Evolutionary conservation across 768 basidiomycete genomes (phyloP), one percentile per base, ranked within the genome.

Genomic region (Termitomyces sp.): DNA sequence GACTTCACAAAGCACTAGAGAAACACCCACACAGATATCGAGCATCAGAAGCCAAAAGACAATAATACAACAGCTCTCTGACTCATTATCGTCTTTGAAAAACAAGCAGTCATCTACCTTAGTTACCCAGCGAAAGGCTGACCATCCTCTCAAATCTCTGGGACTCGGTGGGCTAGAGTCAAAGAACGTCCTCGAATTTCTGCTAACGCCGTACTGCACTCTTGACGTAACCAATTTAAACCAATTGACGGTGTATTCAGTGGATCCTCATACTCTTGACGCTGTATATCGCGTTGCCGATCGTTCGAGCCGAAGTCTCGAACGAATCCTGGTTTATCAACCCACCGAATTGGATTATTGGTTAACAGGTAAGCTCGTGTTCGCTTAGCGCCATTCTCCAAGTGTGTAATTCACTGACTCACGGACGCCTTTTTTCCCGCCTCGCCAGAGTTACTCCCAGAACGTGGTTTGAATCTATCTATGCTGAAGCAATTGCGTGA

Each of bases 141-240:
- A 13, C 2, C 14, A 22, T 7, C 36, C 46, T 9, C 26, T 56
- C 46, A 46, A 49, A 18, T 47, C 44, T 29, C 41, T 56, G 20
- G 55, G 55, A 37, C 24, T 56, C 6, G 55, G 55, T 18, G 55
- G 55, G 16, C 36, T 37, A 18, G 55, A 56, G 32, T 56, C 55
- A 20, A 20, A 16, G 37, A 39, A 41, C 36, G 29, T 56, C 18
- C 14, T 56, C 6, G 36, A 37, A 1, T 56, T 41, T 48, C 29
- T 56, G 10, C 32, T 14, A 13, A 47, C 46, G 20, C 37, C 55
- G 22, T 42, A 56, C 27, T 56, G 46, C 20, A 6, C 29, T 14
- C 46, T 56, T 20, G 14, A 56, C 20, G 13, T 56, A 18, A 39
- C 37, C 36, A 20, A 24, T 31, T 24, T 56, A 37, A 56, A 5